phyloP scores from a whole-genome alignment of 306 rosid species.

The Rosa persica region DNA sequence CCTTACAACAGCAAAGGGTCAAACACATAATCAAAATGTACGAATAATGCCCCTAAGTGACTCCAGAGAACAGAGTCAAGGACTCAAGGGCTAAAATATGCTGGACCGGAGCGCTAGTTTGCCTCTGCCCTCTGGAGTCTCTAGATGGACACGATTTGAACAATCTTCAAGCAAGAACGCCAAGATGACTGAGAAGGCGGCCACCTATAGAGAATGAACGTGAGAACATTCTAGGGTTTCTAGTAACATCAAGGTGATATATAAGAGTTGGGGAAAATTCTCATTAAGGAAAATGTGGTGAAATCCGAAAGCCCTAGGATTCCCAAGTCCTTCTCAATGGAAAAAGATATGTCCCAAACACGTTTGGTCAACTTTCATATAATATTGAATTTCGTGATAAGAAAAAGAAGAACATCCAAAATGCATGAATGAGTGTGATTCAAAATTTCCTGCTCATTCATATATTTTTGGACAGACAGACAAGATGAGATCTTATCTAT shows the following conservation, averaged over 20 bases:
- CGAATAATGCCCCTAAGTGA: too few relatives aligned
- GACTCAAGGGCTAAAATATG: too few relatives aligned
- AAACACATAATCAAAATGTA: too few relatives aligned
- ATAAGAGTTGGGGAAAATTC: not conserved
- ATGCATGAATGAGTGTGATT: constrained; percentile 7
- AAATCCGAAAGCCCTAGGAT: not conserved
- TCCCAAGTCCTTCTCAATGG: not conserved
- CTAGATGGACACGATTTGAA: not conserved
- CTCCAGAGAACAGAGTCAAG: too few relatives aligned
- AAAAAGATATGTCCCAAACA: not conserved
- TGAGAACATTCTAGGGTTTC: not conserved
- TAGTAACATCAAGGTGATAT: not conserved
- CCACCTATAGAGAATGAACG: not conserved
- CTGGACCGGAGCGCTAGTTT: not conserved
- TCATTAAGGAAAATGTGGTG: not conserved
- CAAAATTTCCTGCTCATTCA: not conserved
- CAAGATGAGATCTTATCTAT: constrained; percentile 9
- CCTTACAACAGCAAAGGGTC: too few relatives aligned
- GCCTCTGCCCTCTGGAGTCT: not conserved
- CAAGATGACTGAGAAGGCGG: not conserved
- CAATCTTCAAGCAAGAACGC: not conserved
- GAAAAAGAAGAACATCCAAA: not conserved
- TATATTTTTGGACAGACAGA: not conserved
- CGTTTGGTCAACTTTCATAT: not conserved
- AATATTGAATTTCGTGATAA: not conserved